Conservation (phyloP, 129 eudicot genomes). For the Pseudognaphalium luteoalbum region DNA sequence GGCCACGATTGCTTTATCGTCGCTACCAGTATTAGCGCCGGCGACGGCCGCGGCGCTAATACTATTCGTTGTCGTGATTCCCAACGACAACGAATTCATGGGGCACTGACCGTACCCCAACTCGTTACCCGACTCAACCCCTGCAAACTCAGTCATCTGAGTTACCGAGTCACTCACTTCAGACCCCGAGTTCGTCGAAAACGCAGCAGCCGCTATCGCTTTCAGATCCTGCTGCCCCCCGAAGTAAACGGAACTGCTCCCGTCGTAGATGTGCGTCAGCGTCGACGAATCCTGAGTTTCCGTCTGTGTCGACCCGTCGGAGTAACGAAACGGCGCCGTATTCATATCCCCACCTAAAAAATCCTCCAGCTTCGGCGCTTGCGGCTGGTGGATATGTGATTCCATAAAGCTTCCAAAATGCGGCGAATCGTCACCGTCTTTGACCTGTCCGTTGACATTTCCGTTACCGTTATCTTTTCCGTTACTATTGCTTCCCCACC, state of each 20-base stretch:
- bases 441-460: background rate
- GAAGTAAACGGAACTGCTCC: slow-evolving; percentile 39
- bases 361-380: slow-evolving; percentile 81
- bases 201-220: slow-evolving; percentile 44
- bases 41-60: slow-evolving; percentile 10
- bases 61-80: slow-evolving; percentile 9
- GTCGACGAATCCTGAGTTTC: slow-evolving; percentile 36
- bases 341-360: slow-evolving; percentile 59
- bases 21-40: slow-evolving; percentile 6
- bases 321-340: slow-evolving; percentile 31
- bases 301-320: slow-evolving; percentile 23
- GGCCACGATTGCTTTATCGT: slow-evolving; percentile 40
- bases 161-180: slow-evolving; percentile 78
- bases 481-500: slow-evolving; percentile 36
- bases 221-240: slow-evolving; percentile 54
- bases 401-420: slow-evolving; percentile 41
- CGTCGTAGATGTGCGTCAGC: slow-evolving; percentile 31
- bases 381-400: slow-evolving; percentile 40
- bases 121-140: slow-evolving; percentile 65
- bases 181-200: slow-evolving; percentile 83
- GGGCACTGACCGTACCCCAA: slow-evolving; percentile 37
- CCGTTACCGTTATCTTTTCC: slow-evolving; percentile 34
- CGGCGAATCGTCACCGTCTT: slow-evolving; percentile 29
- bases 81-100: slow-evolving; percentile 46
- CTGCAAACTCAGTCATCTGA: slow-evolving; percentile 42